Evolutionary conservation across 352 stramenopile species (phyloP), one percentile per base, ranked within the genome.

Genomic region (Globisporangium parvum): DNA sequence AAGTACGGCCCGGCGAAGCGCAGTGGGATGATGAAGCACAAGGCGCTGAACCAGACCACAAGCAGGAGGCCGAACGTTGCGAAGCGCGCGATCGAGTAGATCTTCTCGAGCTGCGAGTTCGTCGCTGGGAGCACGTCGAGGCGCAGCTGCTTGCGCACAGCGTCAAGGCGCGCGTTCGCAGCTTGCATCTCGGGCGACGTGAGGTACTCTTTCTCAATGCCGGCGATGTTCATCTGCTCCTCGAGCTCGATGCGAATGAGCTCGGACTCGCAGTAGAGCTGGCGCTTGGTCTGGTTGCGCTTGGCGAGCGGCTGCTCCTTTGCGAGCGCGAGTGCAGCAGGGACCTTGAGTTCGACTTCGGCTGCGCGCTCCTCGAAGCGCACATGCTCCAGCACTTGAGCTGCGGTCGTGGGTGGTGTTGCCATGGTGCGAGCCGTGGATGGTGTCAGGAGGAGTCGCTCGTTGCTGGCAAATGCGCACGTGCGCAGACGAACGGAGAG

Each of bases 161-260:
- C 71, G 45, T 91, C 75, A 47, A 93, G 67, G 31, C 82, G 69
- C 15, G 57, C 63, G 47, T 78, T 86, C 50, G 76, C 75, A 4
- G 71, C 62, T 31, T 71, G 55, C 48, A 91, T 77, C 50, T 77
- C 69, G 0, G 70, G 59, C 12, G 72, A 73, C 23, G 68, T 66
- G 17, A 71, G 35, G 69, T 69, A 87, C 55, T 87, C 66, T n/a
- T 55, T 69, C 46, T 90, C 76, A 37, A 89, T 79, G 41, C 75
- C 80, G 20, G 82, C 60, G 49, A 71, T 50, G 60, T 90, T 88
- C 60, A 92, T 70, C 24, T 79, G 69, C 64, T 90, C 83, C 51
- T 93, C 80, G 41, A 93, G 67, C 55, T 93, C 83, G 20, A 93
- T 65, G 55, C 78, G 83, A 49, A 93, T 62, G 28, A 89, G 60